Evolutionary conservation across 2,329 filamentous ascomycete species (phyloP).

Genomic region (Herpotrichia juniperi): DNA sequence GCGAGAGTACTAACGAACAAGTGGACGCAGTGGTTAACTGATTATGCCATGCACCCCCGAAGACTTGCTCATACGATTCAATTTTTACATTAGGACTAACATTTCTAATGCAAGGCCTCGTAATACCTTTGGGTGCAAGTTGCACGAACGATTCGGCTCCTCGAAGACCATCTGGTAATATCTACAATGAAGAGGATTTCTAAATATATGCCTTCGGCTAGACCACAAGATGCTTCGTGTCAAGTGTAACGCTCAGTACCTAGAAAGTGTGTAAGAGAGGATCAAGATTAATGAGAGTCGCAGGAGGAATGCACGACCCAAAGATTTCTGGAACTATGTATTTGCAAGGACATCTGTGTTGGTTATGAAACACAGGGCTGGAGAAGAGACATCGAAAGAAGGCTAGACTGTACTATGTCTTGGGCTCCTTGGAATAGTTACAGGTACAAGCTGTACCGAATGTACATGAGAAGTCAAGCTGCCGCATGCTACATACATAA

Average conservation of each 20-base stretch:
- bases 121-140: conserved; percentile 40
- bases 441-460: too few relatives aligned
- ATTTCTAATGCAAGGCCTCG: conserved; percentile 68
- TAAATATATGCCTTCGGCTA: too few relatives aligned
- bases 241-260: conserved; percentile 61
- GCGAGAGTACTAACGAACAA: conserved; percentile 60
- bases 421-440: too few relatives aligned
- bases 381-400: background rate
- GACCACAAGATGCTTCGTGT: conserved; percentile 46
- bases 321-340: conserved; percentile 11
- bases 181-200: background rate
- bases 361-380: background rate
- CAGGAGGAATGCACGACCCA: background rate
- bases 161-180: conserved; percentile 35
- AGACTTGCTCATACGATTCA: conserved; percentile 68
- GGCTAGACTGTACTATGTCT: background rate
- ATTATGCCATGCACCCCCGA: conserved; percentile 64
- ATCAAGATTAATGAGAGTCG: conserved; percentile 46
- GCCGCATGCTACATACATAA: too few relatives aligned
- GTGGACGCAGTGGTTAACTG: conserved; percentile 60
- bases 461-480: too few relatives aligned
- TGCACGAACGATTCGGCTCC: conserved; percentile 42
- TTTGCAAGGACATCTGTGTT: background rate
- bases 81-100: conserved; percentile 60
- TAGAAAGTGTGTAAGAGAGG: conserved; percentile 70